Evolutionary conservation across 495 filamentous ascomycete genomes (phyloP).

Genomic region (Annulohypoxylon bovei): DNA sequence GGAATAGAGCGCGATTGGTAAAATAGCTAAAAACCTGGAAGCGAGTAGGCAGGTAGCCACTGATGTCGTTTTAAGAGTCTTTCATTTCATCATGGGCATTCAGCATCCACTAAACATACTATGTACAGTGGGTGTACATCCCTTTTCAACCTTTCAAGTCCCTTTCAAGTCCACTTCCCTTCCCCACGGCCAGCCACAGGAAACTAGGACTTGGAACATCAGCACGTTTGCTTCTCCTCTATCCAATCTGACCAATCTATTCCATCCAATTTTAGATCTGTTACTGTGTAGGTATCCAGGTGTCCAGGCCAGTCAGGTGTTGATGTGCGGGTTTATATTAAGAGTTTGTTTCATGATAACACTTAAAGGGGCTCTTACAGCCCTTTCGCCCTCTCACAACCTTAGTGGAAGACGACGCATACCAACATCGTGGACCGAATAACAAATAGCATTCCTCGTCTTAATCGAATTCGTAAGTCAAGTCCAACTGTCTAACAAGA

Average conservation of each 20-base stretch:
- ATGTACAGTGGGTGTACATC: too few relatives aligned
- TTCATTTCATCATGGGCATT: constrained; percentile 33
- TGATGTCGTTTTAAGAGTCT: constrained; percentile 40
- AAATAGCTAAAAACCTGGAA: constrained; percentile 35
- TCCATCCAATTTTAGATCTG: constrained; percentile 23
- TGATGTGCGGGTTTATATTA: constrained; percentile 15
- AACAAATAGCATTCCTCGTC: constrained; percentile 33
- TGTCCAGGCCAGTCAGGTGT: too few relatives aligned
- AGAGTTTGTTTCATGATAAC: constrained; percentile 36
- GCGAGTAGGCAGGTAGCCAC: constrained; percentile 12
- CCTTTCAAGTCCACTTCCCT: background rate
- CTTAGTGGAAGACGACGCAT: background rate
- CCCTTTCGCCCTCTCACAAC: background rate
- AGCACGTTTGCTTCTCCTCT: constrained; percentile 15
- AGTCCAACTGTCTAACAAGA: background rate
- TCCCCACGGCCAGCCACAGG: constrained; percentile 29
- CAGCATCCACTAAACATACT: background rate
- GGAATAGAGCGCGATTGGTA: constrained; percentile 13
- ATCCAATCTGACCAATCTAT: constrained; percentile 20
- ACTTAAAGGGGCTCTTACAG: constrained; percentile 9
- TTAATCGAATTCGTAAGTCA: constrained; percentile 6
- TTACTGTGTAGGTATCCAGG: background rate
- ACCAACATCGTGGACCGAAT: constrained; percentile 3
- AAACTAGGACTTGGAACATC: constrained; percentile 8
- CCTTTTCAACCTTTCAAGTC: constrained; percentile 1